Conservation (phyloP, 106 monocot genomes). For the Apostasia shenzhenica region DNA sequence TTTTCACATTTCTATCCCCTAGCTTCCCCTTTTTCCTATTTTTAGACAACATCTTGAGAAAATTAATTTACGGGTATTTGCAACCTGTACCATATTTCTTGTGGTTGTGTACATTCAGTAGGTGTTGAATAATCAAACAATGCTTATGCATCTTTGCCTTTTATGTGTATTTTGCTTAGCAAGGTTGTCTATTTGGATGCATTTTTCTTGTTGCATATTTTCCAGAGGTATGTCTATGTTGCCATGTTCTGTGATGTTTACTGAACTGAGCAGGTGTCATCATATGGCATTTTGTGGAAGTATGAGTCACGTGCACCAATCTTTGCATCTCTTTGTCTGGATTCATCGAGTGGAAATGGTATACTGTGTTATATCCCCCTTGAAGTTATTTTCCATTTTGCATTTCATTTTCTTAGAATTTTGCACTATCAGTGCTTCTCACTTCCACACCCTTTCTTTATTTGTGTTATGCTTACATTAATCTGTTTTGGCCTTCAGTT, state of each 20-base stretch:
- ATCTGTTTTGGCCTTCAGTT: conserved; percentile 29
- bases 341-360: conserved; percentile 60
- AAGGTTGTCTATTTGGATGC: no score
- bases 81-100: no score
- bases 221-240: no score
- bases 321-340: conserved; percentile 63
- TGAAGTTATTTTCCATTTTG: neutral
- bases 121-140: no score
- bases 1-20: no score
- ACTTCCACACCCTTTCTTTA: neutral
- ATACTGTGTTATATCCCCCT: conserved; percentile 1
- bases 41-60: no score
- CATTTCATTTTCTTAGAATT: neutral
- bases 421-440: neutral
- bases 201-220: no score
- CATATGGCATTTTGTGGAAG: conserved; percentile 38
- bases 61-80: no score
- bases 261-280: conserved; percentile 22
- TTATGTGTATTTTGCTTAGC: no score
- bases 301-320: conserved; percentile 65
- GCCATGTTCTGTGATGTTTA: neutral
- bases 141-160: no score
- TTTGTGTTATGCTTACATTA: neutral
- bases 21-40: no score
- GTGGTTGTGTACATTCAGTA: no score